Percentiles rank a stretch among this genome's conserved stretches.
Evolutionary conservation across 139 green algal species (phyloP).

Genomic region (Closterium sp.): DNA sequence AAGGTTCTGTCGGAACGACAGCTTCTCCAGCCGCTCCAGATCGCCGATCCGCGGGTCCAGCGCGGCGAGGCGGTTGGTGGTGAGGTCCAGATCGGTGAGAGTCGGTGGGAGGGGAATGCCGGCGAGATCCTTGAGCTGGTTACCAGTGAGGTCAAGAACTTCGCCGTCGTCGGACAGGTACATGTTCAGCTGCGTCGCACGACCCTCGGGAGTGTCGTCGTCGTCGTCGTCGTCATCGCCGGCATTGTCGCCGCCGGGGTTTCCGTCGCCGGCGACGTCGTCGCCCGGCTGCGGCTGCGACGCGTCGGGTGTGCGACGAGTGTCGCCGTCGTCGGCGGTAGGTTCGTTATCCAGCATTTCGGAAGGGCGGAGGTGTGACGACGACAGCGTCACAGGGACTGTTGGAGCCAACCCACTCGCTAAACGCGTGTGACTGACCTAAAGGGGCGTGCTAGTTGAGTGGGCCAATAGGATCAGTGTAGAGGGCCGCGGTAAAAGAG

Average conservation of each 20-base stretch:
- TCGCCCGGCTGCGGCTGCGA: not conserved
- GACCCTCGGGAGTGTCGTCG: not conserved
- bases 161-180: conserved; percentile 31
- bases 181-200: conserved; percentile 1
- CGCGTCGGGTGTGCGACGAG: not conserved
- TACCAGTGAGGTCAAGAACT: conserved; percentile 43
- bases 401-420: not conserved
- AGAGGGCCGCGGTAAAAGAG: no score
- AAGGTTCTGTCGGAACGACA: conserved; percentile 40
- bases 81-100: conserved; percentile 45
- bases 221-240: not conserved
- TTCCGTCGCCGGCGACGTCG: not conserved
- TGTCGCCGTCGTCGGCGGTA: not conserved
- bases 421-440: not conserved
- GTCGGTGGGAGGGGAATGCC: conserved; percentile 18
- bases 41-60: conserved; percentile 31
- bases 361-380: not conserved
- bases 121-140: conserved; percentile 33
- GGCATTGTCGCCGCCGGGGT: no score
- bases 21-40: conserved; percentile 25
- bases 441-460: no score
- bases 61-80: conserved; percentile 37
- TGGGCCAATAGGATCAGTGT: no score
- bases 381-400: not conserved
- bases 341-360: not conserved